Percentiles rank a stretch among this genome's conserved stretches.
These are phyloP conservation scores for Kitagawia praeruptora DNA, from an alignment of 129 eudicot genomes.

Conservation along the genomic window DNA sequence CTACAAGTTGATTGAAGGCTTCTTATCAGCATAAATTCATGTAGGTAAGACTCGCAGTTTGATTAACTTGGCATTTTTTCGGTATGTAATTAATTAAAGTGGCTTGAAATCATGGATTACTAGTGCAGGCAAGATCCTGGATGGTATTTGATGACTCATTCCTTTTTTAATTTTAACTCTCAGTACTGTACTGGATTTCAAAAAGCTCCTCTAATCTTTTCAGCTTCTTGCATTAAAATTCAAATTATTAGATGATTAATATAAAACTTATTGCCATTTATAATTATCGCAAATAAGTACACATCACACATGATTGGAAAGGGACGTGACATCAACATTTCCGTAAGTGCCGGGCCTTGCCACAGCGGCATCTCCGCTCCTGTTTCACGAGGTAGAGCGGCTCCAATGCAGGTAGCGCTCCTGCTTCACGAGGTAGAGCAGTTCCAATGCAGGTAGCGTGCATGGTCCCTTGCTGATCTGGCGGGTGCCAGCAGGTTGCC, in stretches of 20 bases:
- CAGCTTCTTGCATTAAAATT: not conserved
- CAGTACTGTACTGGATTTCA: no score
- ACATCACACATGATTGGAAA: no score
- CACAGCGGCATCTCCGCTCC: not conserved
- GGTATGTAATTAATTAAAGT: not conserved
- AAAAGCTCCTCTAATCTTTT: not conserved
- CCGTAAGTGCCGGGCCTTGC: not conserved
- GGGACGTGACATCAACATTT: not conserved
- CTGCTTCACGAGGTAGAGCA: no score
- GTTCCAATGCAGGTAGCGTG: no score
- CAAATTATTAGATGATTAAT: no score
- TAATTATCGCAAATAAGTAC: no score
- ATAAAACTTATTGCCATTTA: no score
- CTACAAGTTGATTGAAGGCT: not conserved
- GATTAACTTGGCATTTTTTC: not conserved
- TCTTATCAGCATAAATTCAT: not conserved
- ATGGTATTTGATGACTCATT: not conserved
- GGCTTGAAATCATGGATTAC: not conserved
- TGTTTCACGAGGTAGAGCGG: not conserved
- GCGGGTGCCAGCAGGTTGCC: no score
- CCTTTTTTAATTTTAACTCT: no score
- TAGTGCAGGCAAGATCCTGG: not conserved
- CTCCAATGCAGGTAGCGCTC: no score
- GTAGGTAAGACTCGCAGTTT: not conserved
- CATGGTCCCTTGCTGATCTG: no score